Conservation (phyloP, 1,284 basidiomycete species). For the Austroboletus niveus region DNA sequence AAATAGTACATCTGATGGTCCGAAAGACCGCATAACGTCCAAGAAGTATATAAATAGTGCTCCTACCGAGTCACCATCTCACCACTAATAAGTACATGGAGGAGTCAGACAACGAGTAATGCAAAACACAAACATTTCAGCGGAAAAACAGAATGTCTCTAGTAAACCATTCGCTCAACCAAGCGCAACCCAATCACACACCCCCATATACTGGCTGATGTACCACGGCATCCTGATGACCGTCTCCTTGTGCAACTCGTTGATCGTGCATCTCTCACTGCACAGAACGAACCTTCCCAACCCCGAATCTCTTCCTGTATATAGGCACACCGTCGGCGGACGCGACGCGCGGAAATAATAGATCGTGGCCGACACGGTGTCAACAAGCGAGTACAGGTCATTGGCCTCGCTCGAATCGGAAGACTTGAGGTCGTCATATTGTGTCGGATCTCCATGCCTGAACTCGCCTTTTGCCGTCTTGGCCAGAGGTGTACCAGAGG, state of each 20-base stretch:
- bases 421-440: conserved; percentile 2
- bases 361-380: conserved; percentile 24
- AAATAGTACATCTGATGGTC: too few species aligned
- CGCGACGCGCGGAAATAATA: conserved; percentile 24
- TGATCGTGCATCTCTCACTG: conserved; percentile 18
- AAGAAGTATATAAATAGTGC: not conserved
- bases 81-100: too few species aligned
- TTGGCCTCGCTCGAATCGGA: conserved; percentile 1
- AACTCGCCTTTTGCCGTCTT: conserved; percentile 6
- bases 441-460: conserved; percentile 16
- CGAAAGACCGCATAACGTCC: too few species aligned
- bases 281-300: conserved; percentile 27
- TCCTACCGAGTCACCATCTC: too few species aligned
- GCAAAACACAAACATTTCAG: too few species aligned
- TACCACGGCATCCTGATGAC: conserved; percentile 24
- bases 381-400: conserved; percentile 15
- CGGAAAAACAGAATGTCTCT: not conserved
- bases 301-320: conserved; percentile 21
- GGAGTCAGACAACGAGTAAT: too few species aligned
- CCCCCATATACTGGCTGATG: conserved; percentile 16
- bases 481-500: conserved; percentile 22
- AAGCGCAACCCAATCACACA: conserved; percentile 25
- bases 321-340: conserved; percentile 30
- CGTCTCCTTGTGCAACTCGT: conserved; percentile 24
- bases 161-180: conserved; percentile 1